Conservation (phyloP, 768 basidiomycete species). For the Sarcodon sp. region DNA sequence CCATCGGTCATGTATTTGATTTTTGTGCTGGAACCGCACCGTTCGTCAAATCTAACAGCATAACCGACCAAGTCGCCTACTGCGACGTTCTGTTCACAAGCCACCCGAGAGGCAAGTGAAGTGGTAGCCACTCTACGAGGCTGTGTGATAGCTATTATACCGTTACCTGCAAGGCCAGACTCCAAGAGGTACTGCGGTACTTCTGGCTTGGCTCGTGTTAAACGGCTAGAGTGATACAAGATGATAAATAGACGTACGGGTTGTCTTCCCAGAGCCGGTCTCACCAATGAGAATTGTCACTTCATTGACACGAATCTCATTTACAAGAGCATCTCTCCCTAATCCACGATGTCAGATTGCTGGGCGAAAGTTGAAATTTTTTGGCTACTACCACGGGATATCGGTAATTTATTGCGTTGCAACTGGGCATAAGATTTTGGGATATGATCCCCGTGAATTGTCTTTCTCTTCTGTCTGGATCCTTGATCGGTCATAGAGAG, state of each 20-base stretch:
- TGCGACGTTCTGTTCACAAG: slow-evolving; percentile 61
- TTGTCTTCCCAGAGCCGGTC: slow-evolving; percentile 97
- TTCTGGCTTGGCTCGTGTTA: slow-evolving; percentile 35
- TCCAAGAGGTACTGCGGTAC: slow-evolving; percentile 93
- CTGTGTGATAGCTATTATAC: slow-evolving; percentile 87
- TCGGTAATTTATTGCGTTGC: too few relatives aligned
- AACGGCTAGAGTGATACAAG: background rate
- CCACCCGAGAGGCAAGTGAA: slow-evolving; percentile 85
- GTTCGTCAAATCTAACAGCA: slow-evolving; percentile 91
- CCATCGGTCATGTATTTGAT: slow-evolving; percentile 98
- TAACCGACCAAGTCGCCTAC: slow-evolving; percentile 84
- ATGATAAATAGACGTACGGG: slow-evolving; percentile 49
- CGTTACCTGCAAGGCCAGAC: slow-evolving; percentile 54
- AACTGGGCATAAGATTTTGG: too few relatives aligned
- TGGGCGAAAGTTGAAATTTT: background rate
- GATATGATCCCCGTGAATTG: too few relatives aligned
- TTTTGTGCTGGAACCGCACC: slow-evolving; percentile 52
- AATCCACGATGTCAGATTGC: slow-evolving; percentile 14
- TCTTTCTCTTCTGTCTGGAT: too few relatives aligned
- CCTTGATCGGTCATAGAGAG: too few relatives aligned
- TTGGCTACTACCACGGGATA: too few relatives aligned
- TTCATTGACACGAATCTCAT: slow-evolving; percentile 65
- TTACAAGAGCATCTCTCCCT: slow-evolving; percentile 63
- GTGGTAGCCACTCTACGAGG: slow-evolving; percentile 93
- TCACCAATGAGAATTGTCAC: slow-evolving; percentile 88